These are phyloP conservation scores for Dioszegia hungarica DNA, from an alignment of 768 basidiomycete species.

Conservation along the genomic window DNA sequence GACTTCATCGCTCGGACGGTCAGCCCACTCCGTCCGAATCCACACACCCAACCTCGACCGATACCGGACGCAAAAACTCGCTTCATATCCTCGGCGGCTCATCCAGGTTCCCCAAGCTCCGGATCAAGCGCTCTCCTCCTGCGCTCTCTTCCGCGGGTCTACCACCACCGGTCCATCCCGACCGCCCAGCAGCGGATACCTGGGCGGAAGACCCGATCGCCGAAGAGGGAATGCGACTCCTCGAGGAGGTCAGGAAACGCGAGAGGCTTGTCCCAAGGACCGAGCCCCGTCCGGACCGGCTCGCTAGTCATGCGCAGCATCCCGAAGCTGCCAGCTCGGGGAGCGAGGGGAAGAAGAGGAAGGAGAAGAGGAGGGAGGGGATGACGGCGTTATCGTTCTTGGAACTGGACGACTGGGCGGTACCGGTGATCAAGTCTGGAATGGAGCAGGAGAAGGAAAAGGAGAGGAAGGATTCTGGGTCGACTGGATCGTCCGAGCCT, in stretches of 20 bases:
- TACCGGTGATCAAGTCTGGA: no score
- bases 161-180: not conserved
- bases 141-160: not conserved
- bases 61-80: not conserved
- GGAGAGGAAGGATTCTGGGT: no score
- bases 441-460: no score
- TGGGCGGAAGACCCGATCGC: not conserved
- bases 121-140: not conserved
- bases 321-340: not conserved
- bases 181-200: not conserved
- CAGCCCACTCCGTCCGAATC: not conserved
- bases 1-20: not conserved
- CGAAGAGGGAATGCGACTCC: not conserved
- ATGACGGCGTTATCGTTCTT: constrained; percentile 8
- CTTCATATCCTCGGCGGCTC: not conserved
- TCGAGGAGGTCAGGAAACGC: not conserved
- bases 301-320: not conserved
- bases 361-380: not conserved
- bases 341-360: not conserved
- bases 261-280: not conserved
- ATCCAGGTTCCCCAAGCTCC: not conserved
- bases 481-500: no score
- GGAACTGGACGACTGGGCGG: no score
- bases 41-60: not conserved
- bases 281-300: not conserved